Percentiles rank a stretch among this genome's conserved stretches.
Evolutionary conservation across 768 basidiomycete genomes (phyloP).

Genomic region (Suillus subluteus): DNA sequence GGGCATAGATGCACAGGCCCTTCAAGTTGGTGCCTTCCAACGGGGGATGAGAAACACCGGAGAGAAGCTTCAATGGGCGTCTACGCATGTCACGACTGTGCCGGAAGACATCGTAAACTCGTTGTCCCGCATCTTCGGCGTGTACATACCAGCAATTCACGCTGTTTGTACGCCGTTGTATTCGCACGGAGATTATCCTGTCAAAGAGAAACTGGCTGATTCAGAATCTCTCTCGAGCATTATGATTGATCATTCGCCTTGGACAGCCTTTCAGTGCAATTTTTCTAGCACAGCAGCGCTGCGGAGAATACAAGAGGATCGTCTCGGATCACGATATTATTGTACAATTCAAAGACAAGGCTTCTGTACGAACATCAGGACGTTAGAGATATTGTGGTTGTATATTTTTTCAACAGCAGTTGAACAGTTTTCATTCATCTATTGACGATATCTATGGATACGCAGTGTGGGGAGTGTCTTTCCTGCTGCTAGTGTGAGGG

Average conservation of each 20-base stretch:
- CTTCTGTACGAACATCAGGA: no score
- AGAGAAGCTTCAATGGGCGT: no score
- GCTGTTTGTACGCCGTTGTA: neutral
- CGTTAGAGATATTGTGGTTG: no score
- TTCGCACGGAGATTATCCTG: neutral
- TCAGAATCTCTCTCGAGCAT: neutral
- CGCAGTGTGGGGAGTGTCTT: constrained; percentile 30
- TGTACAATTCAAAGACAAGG: no score
- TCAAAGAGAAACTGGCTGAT: neutral
- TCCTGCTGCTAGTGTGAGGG: constrained; percentile 23
- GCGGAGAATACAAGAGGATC: neutral
- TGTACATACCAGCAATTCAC: no score
- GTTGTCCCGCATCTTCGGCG: neutral
- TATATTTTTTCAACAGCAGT: no score
- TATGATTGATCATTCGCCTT: neutral
- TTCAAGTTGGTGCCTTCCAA: no score
- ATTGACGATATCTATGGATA: no score
- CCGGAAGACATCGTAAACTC: neutral
- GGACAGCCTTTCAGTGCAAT: neutral
- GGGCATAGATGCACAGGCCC: no score
- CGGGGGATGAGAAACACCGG: no score
- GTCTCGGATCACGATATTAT: neutral
- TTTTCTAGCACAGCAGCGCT: neutral
- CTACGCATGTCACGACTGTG: no score
- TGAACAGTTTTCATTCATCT: no score